A percentile compares a stretch with the other conserved stretches of the same genome.
These are phyloP conservation scores for Neurospora sp. DNA, from an alignment of 495 filamentous ascomycete species.

Conservation along the genomic window DNA sequence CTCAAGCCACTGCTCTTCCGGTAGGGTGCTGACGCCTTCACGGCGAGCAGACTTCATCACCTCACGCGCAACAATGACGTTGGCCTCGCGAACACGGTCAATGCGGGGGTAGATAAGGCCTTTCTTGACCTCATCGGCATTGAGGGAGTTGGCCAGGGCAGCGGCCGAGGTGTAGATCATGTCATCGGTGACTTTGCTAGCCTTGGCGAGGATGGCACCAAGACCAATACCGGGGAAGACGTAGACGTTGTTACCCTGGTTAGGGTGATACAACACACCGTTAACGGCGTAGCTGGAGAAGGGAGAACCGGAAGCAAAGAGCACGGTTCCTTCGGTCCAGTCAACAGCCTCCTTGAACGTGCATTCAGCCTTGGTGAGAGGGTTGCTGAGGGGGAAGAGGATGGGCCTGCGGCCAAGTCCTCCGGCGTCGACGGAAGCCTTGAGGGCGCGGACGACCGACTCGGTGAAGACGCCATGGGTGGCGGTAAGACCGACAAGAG, in stretches of 20 bases:
- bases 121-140: conserved; percentile 65
- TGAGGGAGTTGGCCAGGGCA: conserved; percentile 69
- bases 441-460: conserved; percentile 73
- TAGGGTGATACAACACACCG: conserved; percentile 66
- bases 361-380: conserved; percentile 90
- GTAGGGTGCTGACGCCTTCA: conserved; percentile 42
- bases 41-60: conserved; percentile 82
- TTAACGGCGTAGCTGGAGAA: conserved; percentile 66
- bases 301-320: conserved; percentile 93
- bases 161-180: conserved; percentile 93
- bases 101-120: conserved; percentile 91
- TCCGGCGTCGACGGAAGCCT: conserved; percentile 49
- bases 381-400: conserved; percentile 92
- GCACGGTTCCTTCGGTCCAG: conserved; percentile 77
- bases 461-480: conserved; percentile 92
- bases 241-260: conserved; percentile 87
- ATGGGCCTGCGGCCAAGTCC: conserved; percentile 72
- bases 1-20: conserved; percentile 68
- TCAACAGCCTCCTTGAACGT: conserved; percentile 85
- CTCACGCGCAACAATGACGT: conserved; percentile 73
- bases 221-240: conserved; percentile 97
- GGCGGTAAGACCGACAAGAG: conserved; percentile 88
- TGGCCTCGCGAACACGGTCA: conserved; percentile 82
- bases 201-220: conserved; percentile 85
- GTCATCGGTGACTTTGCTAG: conserved; percentile 78